Conservation (phyloP, 164 flowering plant genomes). For the Nelumbo lutea region DNA sequence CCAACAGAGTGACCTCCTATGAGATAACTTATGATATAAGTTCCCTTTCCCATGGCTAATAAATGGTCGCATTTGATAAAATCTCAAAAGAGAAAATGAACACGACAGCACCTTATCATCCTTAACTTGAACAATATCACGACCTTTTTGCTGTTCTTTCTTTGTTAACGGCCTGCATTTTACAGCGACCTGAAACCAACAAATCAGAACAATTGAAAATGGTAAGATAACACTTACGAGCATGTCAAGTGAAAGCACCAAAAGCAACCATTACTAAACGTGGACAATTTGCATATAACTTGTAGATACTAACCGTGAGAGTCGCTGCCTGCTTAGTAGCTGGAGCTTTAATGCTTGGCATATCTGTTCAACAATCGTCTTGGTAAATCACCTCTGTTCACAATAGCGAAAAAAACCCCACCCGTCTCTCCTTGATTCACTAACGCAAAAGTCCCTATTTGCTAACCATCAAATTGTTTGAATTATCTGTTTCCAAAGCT, state of each 20-base stretch:
- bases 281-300: not conserved
- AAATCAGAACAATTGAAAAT: not conserved
- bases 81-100: not conserved
- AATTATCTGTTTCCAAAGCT: not conserved
- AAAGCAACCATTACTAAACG: slow-evolving; percentile 1
- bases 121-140: slow-evolving; percentile 64
- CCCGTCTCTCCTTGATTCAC: too few relatives aligned
- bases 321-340: slow-evolving; percentile 60
- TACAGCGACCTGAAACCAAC: slow-evolving; percentile 61
- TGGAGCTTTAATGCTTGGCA: slow-evolving; percentile 81
- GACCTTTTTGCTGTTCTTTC: slow-evolving; percentile 38
- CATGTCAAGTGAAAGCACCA: not conserved
- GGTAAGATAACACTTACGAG: not conserved
- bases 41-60: not conserved
- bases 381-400: slow-evolving; percentile 4
- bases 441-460: too few relatives aligned
- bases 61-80: not conserved
- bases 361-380: slow-evolving; percentile 28
- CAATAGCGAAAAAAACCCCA: not conserved
- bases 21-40: not conserved
- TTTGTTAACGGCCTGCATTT: slow-evolving; percentile 71
- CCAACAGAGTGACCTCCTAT: slow-evolving; percentile 73
- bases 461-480: not conserved
- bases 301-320: slow-evolving; percentile 46
- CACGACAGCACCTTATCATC: slow-evolving; percentile 48